Base-by-base conservation (phyloP, 164 flowering plant genomes). In the Sextonia rubra region DNA sequence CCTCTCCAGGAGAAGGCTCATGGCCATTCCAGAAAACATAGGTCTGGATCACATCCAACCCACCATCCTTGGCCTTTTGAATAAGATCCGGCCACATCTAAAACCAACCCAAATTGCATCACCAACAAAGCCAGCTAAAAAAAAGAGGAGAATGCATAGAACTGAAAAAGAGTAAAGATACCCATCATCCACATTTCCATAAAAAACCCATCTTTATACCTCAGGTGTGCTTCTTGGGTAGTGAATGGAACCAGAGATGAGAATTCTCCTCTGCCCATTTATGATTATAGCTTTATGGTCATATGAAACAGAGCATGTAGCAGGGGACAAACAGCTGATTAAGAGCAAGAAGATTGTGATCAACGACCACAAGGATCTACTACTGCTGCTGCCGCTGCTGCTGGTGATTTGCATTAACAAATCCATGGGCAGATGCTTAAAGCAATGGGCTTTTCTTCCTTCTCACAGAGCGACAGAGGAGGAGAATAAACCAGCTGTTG, bases 1-100 rank as follows among this genome's bases (percentile, higher is more conserved):
- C 97, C 52, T 86, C 69, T 63, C 92, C 97, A 23, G 84, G 97
- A 79, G 85, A 76, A 72, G 97, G 97, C 68, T 89, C 97, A 66
- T 91, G 97, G 0, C 93, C 96, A 75, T 91, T 91, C 96, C 96
- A 91, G 58, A 91, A 91, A 47, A 91, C 93, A 78, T 88, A 91
- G 14, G 96, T 91, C 73, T 91, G 89, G 22, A 91, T 88, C 15
- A 88, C 91, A 78, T 91, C 93, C 82, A 91, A 79, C 30, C 93
- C 96, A 79, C 96, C 96, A 66, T 88, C 91, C 83, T 91, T 91
- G 55, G 96, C 93, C 75, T 89, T 88, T 71, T 88, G 84, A 63
- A 91, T 85, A 76, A 91, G 89, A 75, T 85, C 92, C 60, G 92
- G 90, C 97, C 97, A 91, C 97, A 91, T 91, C 97, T 91, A 78